Evolutionary conservation across 768 basidiomycete genomes (phyloP), one percentile per base, ranked within the genome.

Genomic region (Pisolithus sp.): DNA sequence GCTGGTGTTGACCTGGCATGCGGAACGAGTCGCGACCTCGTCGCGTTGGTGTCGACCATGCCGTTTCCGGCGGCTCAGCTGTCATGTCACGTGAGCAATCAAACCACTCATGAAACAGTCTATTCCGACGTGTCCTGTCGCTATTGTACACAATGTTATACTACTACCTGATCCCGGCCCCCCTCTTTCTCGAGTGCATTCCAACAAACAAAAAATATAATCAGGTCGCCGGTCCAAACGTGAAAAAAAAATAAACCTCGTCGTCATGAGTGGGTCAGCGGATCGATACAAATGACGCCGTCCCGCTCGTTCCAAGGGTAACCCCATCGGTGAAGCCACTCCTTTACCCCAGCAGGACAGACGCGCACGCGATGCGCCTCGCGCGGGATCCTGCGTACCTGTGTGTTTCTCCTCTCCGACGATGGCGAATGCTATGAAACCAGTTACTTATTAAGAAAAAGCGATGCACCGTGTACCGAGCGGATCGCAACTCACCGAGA

Each of bases 341-440:
- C 89, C 54, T 89, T 85, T 40, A 96, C 85, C 9, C 89, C 90
- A 2, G 89, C 80, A 12, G n/a, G 89, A 89, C 6, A 97, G 76
- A 10, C 94, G 84, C 21, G 82, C 79, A 48, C 89, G 83, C 7
- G 90, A 90, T 3, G 90, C 82, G 24, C 92, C 92, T 37, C 93
- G 79, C 12, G 75, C 80, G 4, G 79, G 71, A 61, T 94, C 92
- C 62, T 94, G 91, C n/a, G 84, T 86, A 2, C 89, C 94, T 0
- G 90, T 92, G 66, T 97, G 95, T 68, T 93, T 95, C 68, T 95
- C 91, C 71, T 97, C 93, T 18, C 96, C 95, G 6, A 98, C 90
- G 41, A 99, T 77, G 18, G 91, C 72, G 65, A 88, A 99, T 5
- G 89, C 93, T 88, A 58, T 36, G 20, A 46, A 57, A 26, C 20